Evolutionary conservation across 768 basidiomycete species (phyloP), one percentile per base, ranked within the genome.

Genomic region (Trametes maxima): DNA sequence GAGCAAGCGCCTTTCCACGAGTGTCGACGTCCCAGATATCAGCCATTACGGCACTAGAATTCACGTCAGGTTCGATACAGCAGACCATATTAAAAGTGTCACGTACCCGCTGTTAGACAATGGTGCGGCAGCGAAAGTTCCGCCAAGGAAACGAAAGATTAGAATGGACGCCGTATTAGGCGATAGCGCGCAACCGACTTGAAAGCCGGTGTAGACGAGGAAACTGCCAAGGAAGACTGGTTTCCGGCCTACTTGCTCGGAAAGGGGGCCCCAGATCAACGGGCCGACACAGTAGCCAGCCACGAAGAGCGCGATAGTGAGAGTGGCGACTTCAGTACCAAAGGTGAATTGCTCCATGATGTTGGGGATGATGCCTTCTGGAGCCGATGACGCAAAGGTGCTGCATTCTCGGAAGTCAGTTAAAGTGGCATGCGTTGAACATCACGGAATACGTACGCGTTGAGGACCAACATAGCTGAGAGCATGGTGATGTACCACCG

Each of bases 251-350:
- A 72, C 64, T 36, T 76, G 73, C 54, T 81, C 80, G 1, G 74
- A 85, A 35, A 85, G 70, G 2, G 84, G 85, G 0, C 78, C 85
- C 85, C 84, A 89, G 4, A 85, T 47, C 7, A 86, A 70, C 2
- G 86, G 86, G 0, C 87, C 87, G 21, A 87, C 77, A 62, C 82
- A 84, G 66, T 86, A 88, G n/a, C 87, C 87, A n/a, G 78, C 78
- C 14, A 89, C 80, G 69, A 88, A 89, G 4, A 89, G 77, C 2
- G 87, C 82, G 35, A 88, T 78, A 0, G 80, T 82, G 48, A 88
- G 76, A 10, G 77, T 79, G 5, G 75, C 84, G 24, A 85, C 77
- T 68, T 82, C 85, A 33, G 73, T 19, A 5, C 80, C 79, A 68
- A 88, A 77, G 11, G 74, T 63, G 62, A 86, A 86, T 36, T 82